Evolutionary conservation across 306 rosid species (phyloP).

Genomic region (Leucaena leucocephala): DNA sequence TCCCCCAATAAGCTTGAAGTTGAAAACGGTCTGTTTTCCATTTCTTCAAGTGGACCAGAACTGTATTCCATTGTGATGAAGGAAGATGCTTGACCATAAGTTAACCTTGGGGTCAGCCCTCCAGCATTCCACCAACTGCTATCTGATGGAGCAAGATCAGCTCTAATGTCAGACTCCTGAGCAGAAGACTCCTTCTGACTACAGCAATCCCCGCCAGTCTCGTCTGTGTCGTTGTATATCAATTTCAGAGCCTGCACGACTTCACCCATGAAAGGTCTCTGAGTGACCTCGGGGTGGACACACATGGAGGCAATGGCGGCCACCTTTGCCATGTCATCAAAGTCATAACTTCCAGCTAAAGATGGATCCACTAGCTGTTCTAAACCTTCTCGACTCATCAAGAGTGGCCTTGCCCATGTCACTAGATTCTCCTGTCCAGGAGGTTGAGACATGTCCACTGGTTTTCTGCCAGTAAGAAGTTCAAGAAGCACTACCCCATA

Average conservation of each 20-base stretch:
- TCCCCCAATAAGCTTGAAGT: conserved; percentile 67
- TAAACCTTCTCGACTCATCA: conserved; percentile 78
- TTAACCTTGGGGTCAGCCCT: conserved; percentile 59
- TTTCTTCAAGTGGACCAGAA: conserved; percentile 80
- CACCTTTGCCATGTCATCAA: conserved; percentile 90
- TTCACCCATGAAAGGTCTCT: conserved; percentile 97
- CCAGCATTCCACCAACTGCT: conserved; percentile 87
- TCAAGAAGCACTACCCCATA: conserved; percentile 97
- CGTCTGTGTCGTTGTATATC: conserved; percentile 75
- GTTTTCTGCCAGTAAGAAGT: conserved; percentile 90
- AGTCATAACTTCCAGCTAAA: conserved; percentile 77
- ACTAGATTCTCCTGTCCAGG: conserved; percentile 86
- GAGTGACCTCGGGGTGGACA: conserved; percentile 80
- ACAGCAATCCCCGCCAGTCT: conserved; percentile 63
- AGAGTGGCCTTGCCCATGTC: conserved; percentile 84
- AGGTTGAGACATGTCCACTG: conserved; percentile 92
- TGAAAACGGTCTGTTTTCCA: conserved; percentile 74
- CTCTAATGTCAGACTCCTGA: conserved; percentile 71
- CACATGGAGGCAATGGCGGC: conserved; percentile 97
- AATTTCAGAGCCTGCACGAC: conserved; percentile 97
- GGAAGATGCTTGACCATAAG: conserved; percentile 63
- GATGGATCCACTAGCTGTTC: conserved; percentile 83
- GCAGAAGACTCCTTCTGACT: conserved; percentile 76
- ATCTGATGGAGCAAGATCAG: conserved; percentile 67
- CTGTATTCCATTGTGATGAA: conserved; percentile 87